These are phyloP conservation scores for Ceratobasidium sp. DNA, from an alignment of 1,284 basidiomycete species.

Conservation along the genomic window DNA sequence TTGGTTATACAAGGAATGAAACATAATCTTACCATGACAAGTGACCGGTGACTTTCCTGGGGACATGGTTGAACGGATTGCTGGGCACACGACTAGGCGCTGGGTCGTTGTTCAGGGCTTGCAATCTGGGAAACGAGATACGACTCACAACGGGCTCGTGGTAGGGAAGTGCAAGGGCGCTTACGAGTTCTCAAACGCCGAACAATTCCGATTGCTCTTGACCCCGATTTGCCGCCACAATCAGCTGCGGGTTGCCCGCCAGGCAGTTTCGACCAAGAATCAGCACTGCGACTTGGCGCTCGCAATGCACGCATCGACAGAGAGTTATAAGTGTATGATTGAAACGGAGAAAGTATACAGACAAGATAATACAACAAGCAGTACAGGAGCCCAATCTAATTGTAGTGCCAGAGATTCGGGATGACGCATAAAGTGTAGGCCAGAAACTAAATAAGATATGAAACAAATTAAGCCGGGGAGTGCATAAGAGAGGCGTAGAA, in stretches of 20 bases:
- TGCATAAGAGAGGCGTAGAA: neutral
- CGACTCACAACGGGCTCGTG: neutral
- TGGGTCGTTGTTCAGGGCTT: too few relatives aligned
- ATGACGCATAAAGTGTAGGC: neutral
- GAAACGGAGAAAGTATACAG: neutral
- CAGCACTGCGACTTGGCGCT: too few relatives aligned
- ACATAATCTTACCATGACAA: constrained; percentile 77
- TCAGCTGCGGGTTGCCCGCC: neutral
- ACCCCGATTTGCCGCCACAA: too few relatives aligned
- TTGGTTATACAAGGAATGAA: constrained; percentile 1
- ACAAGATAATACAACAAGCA: constrained; percentile 6
- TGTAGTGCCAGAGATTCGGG: neutral
- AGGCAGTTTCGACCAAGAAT: neutral
- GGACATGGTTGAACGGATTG: neutral
- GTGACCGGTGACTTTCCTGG: constrained; percentile 78
- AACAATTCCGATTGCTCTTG: neutral
- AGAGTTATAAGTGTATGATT: neutral
- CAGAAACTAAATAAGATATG: neutral
- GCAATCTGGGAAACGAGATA: neutral
- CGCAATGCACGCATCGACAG: neutral
- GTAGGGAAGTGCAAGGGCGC: neutral
- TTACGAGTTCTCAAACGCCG: neutral
- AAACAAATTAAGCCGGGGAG: neutral
- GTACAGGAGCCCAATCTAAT: neutral
- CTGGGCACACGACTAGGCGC: too few relatives aligned